A percentile compares a stretch with the other conserved stretches of the same genome.
These are phyloP conservation scores for Apostasia ramifera DNA, from an alignment of 106 monocot genomes.

Conservation along the genomic window DNA sequence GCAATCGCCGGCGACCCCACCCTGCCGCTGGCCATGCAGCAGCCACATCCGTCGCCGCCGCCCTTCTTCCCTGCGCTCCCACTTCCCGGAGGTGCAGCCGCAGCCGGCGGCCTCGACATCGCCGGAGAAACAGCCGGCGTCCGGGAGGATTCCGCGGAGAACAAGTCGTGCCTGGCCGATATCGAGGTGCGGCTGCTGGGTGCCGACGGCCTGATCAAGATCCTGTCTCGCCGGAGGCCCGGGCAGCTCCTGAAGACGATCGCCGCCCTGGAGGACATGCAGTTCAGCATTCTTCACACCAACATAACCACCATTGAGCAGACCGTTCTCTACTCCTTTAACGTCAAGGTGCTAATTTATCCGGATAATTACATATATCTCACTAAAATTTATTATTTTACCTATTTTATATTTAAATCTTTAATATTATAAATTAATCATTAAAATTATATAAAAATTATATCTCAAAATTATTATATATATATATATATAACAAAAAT, in stretches of 20 bases:
- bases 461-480: no score
- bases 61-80: slow-evolving; percentile 15
- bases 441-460: no score
- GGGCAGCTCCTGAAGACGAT: slow-evolving; percentile 67
- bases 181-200: slow-evolving; percentile 70
- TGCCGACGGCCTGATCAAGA: slow-evolving; percentile 67
- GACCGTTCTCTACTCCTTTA: slow-evolving; percentile 91
- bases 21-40: slow-evolving; percentile 13
- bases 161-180: slow-evolving; percentile 63
- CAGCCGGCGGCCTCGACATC: slow-evolving; percentile 5
- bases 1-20: background rate
- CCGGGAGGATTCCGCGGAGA: slow-evolving; percentile 63
- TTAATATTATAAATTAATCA: no score
- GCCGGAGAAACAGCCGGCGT: slow-evolving; percentile 5
- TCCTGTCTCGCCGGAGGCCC: slow-evolving; percentile 47
- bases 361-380: background rate
- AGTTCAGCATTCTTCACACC: slow-evolving; percentile 60
- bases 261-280: slow-evolving; percentile 78
- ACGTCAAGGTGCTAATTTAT: slow-evolving; percentile 40
- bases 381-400: background rate
- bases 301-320: slow-evolving; percentile 92
- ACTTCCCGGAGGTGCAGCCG: background rate
- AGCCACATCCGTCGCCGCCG: slow-evolving; percentile 6
- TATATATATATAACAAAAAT: no score
- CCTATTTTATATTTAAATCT: no score